Evolutionary conservation across 768 basidiomycete species (phyloP), one percentile per base, ranked within the genome.

Genomic region (Mycena vulgaris): DNA sequence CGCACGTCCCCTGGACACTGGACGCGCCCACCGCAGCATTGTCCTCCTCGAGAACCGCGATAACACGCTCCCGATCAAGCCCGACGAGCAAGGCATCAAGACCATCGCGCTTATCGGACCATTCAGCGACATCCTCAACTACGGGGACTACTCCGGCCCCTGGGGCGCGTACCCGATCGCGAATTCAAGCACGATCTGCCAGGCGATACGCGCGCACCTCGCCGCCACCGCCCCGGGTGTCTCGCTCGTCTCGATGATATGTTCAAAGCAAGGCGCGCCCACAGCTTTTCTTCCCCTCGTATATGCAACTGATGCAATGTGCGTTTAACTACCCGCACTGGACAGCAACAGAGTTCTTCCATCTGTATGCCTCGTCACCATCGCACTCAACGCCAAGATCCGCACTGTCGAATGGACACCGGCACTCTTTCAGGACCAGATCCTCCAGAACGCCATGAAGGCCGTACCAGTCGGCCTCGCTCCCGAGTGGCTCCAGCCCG

Each of bases 11-110:
- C 42, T 72, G 76, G 28, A 76, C 76, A 8, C 71, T 77, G 7
- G 76, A 76, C 53, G 76, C 16, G 75, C 76, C 7, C 75, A 71
- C 30, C 68, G 69, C 16, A 72, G 72, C 61, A 76, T 76, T 52
- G 76, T 77, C 19, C 71, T 77, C 21, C 74, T 77, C 30, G 76
- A 77, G 49, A 77, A 77, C 63, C 70, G 71, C 56, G 64, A 76
- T 42, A 52, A 47, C 42, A 74, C 75, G 3, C 71, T 77, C 39
- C 76, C 76, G 30, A 69, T 77, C 56, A 67, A 74, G 25, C 74
- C 75, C n/a, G n/a, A n/a, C 10, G 25, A 17, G 30, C 74, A 75
- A 27, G 56, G 57, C 51, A 68, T 75, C 58, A 63, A 66, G 19
- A 72, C 65, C 13, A 76, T 77, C 37, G 76, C 76, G 55, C 67